These are phyloP conservation scores for Henckelia pumila DNA, from an alignment of 257 asterid genomes.

Conservation along the genomic window DNA sequence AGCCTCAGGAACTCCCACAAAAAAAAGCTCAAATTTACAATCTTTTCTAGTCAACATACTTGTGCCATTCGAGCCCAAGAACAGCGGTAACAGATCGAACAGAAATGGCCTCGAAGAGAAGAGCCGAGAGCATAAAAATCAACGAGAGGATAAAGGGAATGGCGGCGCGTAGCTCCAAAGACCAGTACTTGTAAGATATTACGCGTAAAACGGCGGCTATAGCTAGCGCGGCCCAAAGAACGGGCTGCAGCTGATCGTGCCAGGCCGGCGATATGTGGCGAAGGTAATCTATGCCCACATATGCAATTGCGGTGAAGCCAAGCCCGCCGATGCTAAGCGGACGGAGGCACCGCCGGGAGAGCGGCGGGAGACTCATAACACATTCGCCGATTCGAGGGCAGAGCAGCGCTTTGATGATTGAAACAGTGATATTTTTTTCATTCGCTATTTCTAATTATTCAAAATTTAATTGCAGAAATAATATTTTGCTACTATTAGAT, in stretches of 20 bases:
- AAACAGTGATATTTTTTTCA: too few relatives aligned
- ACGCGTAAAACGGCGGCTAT: conserved; percentile 68
- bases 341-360: conserved; percentile 35
- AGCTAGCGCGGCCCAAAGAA: conserved; percentile 65
- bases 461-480: too few relatives aligned
- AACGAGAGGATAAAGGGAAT: conserved; percentile 73
- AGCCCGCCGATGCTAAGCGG: conserved; percentile 48
- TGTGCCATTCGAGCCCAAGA: conserved; percentile 95
- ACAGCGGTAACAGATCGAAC: conserved; percentile 98
- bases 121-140: conserved; percentile 71
- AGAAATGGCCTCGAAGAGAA: conserved; percentile 74
- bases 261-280: conserved; percentile 84
- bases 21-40: neutral
- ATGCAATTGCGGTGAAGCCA: conserved; percentile 79
- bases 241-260: conserved; percentile 87
- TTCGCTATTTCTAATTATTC: too few relatives aligned
- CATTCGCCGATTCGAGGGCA: conserved; percentile 18
- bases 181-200: conserved; percentile 80
- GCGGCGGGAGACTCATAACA: conserved; percentile 33
- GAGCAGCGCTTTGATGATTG: conserved; percentile 4
- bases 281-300: conserved; percentile 74
- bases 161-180: conserved; percentile 78
- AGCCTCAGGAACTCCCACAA: neutral
- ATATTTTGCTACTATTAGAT: too few relatives aligned
- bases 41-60: conserved; percentile 38